phyloP scores from a whole-genome alignment of 2,329 filamentous ascomycete genomes.

The Alternaria brassicae region DNA sequence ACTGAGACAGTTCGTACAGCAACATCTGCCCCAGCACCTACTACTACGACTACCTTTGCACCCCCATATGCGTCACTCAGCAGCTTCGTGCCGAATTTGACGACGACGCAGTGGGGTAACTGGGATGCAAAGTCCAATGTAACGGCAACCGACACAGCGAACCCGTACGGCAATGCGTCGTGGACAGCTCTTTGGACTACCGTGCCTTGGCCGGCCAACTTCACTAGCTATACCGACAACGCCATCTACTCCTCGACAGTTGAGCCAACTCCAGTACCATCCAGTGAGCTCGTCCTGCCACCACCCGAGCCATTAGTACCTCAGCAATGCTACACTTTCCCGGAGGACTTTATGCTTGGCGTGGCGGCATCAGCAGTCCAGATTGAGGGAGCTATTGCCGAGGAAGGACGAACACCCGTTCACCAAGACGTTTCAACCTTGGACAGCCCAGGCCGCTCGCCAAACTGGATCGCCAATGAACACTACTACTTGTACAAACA shows the following conservation, averaged over 20 bases:
- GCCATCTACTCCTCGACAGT: constrained; percentile 61
- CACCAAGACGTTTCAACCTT: constrained; percentile 28
- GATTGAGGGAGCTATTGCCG: constrained; percentile 43
- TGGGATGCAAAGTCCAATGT: constrained; percentile 50
- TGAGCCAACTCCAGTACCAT: constrained; percentile 62
- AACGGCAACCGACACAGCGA: constrained; percentile 43
- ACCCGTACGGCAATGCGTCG: constrained; percentile 51
- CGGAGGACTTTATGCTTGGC: constrained; percentile 53
- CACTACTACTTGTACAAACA: constrained; percentile 65
- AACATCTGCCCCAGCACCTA: constrained; percentile 44
- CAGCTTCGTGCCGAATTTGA: constrained; percentile 45
- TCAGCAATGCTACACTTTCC: constrained; percentile 59
- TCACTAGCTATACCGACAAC: constrained; percentile 31
- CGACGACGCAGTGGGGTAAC: constrained; percentile 53
- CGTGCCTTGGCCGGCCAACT: constrained; percentile 43
- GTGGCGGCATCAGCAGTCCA: constrained; percentile 39
- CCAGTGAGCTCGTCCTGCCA: constrained; percentile 62
- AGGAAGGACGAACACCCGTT: constrained; percentile 37
- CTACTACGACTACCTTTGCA: constrained; percentile 47
- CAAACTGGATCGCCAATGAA: constrained; percentile 53
- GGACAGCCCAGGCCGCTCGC: constrained; percentile 9
- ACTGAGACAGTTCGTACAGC: constrained; percentile 51
- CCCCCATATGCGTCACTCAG: constrained; percentile 47
- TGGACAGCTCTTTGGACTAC: constrained; percentile 50
- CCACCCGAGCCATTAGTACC: constrained; percentile 61